These are phyloP conservation scores for Mycena venus DNA, from an alignment of 768 basidiomycete species.

Conservation along the genomic window DNA sequence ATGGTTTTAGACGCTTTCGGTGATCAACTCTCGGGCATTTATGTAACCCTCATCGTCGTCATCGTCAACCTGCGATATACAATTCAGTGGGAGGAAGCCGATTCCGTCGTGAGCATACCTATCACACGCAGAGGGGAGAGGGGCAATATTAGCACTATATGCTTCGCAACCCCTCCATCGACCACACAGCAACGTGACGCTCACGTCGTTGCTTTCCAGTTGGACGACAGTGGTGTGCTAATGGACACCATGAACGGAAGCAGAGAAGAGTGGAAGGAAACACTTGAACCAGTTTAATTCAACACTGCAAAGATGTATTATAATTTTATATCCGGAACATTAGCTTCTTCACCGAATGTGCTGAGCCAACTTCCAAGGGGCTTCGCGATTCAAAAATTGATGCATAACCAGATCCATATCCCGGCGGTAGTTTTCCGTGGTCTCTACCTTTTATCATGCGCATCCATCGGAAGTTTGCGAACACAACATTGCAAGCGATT, in stretches of 20 bases:
- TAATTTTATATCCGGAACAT: too few relatives aligned
- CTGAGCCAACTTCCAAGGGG: too few relatives aligned
- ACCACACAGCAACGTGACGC: background rate
- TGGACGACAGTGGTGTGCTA: background rate
- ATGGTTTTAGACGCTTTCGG: background rate
- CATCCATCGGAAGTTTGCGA: too few relatives aligned
- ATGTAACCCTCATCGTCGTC: background rate
- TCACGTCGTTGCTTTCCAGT: background rate
- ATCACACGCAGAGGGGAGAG: too few relatives aligned
- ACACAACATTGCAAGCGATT: too few relatives aligned
- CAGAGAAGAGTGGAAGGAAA: background rate
- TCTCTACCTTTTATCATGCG: too few relatives aligned
- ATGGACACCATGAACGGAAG: background rate
- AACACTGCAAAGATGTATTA: too few relatives aligned
- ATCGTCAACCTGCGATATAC: background rate
- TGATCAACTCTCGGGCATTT: background rate
- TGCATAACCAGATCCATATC: too few relatives aligned
- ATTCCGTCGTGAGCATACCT: background rate
- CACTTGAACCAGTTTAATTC: too few relatives aligned
- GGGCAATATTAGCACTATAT: background rate
- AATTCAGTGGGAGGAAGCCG: background rate
- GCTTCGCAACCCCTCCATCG: background rate
- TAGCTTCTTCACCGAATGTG: too few relatives aligned
- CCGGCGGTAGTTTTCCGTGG: too few relatives aligned
- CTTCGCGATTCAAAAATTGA: too few relatives aligned